Evolutionary conservation across 2,329 filamentous ascomycete species (phyloP).

Genomic region (Cercospora canescens): DNA sequence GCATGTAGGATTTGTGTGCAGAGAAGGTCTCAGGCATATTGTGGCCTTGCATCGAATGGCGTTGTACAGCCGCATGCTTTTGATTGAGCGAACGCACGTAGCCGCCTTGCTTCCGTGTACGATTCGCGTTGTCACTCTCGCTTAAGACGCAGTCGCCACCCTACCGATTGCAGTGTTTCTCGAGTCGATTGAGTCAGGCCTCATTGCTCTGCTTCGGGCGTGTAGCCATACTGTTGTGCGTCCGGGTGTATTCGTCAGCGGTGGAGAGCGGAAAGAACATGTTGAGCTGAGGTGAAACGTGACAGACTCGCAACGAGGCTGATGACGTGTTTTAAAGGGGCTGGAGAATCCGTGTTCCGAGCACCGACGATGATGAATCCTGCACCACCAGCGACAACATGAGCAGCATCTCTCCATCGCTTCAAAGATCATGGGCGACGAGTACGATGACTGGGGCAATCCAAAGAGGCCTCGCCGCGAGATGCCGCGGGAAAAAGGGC

Average conservation of each 20-base stretch:
- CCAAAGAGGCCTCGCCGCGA: constrained; percentile 19
- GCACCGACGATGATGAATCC: neutral
- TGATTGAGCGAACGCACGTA: neutral
- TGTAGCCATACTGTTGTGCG: neutral
- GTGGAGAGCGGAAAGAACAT: neutral
- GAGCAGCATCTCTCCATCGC: neutral
- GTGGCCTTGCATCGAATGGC: neutral
- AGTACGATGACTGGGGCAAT: constrained; percentile 30
- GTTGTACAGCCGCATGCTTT: neutral
- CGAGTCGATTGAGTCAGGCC: neutral
- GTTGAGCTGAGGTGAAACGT: neutral
- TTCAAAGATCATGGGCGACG: constrained; percentile 18
- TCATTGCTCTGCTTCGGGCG: too few species aligned
- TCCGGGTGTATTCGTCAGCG: neutral
- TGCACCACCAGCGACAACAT: neutral
- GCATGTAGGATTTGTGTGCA: neutral
- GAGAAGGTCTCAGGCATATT: neutral
- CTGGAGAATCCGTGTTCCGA: neutral
- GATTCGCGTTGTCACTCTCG: neutral
- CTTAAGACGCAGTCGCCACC: neutral
- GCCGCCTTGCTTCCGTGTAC: neutral
- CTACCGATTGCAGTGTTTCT: neutral
- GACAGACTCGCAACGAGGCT: neutral
- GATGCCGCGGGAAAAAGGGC: constrained; percentile 19
- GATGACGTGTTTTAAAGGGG: neutral